A percentile compares a stretch with the other conserved stretches of the same genome.
Conservation (phyloP, 2,329 filamentous ascomycete species). For the Sporothrix protearum region DNA sequence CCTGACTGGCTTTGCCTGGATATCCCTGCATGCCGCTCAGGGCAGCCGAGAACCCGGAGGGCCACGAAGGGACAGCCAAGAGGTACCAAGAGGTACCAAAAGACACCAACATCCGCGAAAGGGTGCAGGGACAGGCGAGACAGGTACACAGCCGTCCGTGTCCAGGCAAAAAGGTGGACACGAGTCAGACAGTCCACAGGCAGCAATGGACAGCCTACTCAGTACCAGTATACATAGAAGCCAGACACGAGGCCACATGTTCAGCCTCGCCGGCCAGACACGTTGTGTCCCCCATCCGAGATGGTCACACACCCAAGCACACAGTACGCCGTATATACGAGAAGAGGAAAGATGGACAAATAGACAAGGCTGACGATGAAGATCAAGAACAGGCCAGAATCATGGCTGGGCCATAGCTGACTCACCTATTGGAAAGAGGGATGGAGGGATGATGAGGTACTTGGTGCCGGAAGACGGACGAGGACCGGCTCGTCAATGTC, state of each 20-base stretch:
- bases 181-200: background rate
- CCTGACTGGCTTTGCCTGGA: background rate
- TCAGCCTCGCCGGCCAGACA: constrained; percentile 2
- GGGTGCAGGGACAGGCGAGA: background rate
- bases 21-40: background rate
- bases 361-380: background rate
- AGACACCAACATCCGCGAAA: background rate
- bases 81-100: too few species aligned
- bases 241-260: constrained; percentile 5
- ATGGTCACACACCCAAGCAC: background rate
- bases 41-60: constrained; percentile 8
- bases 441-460: background rate
- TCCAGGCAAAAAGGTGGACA: background rate
- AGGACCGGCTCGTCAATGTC: background rate
- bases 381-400: background rate
- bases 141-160: background rate
- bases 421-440: background rate
- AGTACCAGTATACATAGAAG: too few species aligned
- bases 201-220: too few species aligned
- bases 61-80: too few species aligned
- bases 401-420: background rate
- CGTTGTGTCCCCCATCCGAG: background rate
- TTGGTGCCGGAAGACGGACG: background rate
- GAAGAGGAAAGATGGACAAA: too few species aligned
- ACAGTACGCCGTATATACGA: background rate